Evolutionary conservation across 176 grass and related monocot species (phyloP).

Genomic region (Alloteropsis semialata): DNA sequence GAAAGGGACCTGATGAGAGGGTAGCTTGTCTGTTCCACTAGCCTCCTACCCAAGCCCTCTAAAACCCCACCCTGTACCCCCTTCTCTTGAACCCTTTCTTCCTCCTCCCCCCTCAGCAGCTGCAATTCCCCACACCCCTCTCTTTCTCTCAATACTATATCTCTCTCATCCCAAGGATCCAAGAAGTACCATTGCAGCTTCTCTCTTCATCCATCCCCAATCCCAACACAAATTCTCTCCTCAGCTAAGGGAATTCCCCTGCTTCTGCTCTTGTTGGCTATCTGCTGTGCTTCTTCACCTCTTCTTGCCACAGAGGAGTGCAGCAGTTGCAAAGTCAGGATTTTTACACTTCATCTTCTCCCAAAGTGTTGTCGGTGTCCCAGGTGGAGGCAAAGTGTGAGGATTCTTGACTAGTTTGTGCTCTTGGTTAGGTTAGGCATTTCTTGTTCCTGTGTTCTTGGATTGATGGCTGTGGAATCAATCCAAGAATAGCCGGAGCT

Average conservation of each 20-base stretch:
- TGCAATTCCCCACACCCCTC: background rate
- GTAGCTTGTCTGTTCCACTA: conserved; percentile 50
- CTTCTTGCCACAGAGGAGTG: conserved; percentile 32
- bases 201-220: conserved; percentile 8
- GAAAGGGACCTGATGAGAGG: conserved; percentile 39
- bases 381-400: background rate
- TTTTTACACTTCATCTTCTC: background rate
- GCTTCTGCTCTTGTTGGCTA: conserved; percentile 2
- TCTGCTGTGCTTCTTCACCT: conserved; percentile 28
- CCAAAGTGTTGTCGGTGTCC: conserved; percentile 24
- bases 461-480: conserved; percentile 19
- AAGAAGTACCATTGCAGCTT: conserved; percentile 19
- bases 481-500: background rate
- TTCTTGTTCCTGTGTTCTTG: conserved; percentile 22
- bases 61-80: conserved; percentile 52
- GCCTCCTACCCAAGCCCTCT: conserved; percentile 20
- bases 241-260: conserved; percentile 18
- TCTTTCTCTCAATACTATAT: background rate
- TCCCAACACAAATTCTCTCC: conserved; percentile 6
- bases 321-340: conserved; percentile 5
- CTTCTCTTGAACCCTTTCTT: conserved; percentile 55
- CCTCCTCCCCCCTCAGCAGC: background rate
- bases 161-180: background rate
- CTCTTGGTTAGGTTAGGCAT: conserved; percentile 16
- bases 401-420: conserved; percentile 1